These are phyloP conservation scores for Penicillium sp. DNA, from an alignment of 2,329 filamentous ascomycete genomes.

Conservation along the genomic window DNA sequence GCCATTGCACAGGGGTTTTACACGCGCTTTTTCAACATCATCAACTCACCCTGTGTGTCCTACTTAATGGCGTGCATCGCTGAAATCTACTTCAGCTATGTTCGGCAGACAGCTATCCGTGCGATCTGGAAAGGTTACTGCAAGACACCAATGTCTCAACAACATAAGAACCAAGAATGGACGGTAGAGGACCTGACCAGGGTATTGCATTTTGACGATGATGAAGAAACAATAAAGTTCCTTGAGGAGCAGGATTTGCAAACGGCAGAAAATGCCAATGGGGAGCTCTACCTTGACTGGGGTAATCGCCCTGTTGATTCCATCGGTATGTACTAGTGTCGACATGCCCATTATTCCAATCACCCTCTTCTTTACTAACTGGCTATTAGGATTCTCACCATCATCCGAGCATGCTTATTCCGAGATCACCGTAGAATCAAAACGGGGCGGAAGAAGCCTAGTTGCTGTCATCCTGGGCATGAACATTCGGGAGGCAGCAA, in stretches of 20 bases:
- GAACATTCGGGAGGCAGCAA: constrained; percentile 52
- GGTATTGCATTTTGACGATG: constrained; percentile 57
- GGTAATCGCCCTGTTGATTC: constrained; percentile 48
- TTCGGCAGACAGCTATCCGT: constrained; percentile 58
- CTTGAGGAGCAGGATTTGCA: constrained; percentile 55
- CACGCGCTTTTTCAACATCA: constrained; percentile 57
- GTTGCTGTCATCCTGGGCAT: constrained; percentile 59
- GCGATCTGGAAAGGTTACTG: constrained; percentile 56
- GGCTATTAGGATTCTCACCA: constrained; percentile 38
- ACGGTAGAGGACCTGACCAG: constrained; percentile 53
- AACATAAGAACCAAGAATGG: constrained; percentile 56
- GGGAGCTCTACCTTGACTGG: constrained; percentile 53
- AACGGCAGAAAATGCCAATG: constrained; percentile 48
- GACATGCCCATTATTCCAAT: not conserved
- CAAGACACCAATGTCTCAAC: constrained; percentile 48
- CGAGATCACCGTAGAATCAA: constrained; percentile 56
- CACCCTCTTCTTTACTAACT: not conserved
- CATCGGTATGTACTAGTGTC: constrained; percentile 36
- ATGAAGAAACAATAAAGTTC: constrained; percentile 55
- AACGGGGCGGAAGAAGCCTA: constrained; percentile 56
- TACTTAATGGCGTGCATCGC: constrained; percentile 66
- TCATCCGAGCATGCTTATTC: constrained; percentile 56
- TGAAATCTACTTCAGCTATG: constrained; percentile 61
- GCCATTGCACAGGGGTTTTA: constrained; percentile 60
- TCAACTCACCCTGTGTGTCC: constrained; percentile 56